A percentile compares a stretch with the other conserved stretches of the same genome.
phyloP scores from a whole-genome alignment of 2,329 filamentous ascomycete species.

The Diatrype stigma region DNA sequence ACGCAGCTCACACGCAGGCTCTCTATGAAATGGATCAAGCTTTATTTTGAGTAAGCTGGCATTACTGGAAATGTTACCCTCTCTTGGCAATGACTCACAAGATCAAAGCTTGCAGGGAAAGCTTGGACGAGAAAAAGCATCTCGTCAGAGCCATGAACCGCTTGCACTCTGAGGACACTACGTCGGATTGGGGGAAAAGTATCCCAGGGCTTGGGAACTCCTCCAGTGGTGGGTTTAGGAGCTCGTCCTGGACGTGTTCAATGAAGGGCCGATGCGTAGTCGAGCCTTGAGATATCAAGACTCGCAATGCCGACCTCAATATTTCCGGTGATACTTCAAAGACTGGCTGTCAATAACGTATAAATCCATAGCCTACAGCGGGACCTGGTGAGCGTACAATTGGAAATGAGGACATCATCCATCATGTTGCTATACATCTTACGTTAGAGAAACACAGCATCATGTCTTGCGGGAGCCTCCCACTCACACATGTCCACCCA shows the following conservation, averaged over 20 bases:
- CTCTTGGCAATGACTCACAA: constrained; percentile 19
- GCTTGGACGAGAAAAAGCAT: constrained; percentile 34
- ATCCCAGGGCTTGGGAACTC: constrained; percentile 11
- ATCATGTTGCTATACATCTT: constrained; percentile 31
- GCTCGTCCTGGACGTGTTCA: constrained; percentile 26
- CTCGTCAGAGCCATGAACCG: constrained; percentile 28
- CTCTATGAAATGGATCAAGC: constrained; percentile 21
- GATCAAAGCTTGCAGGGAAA: constrained; percentile 24
- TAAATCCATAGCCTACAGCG: not conserved
- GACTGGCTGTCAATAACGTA: constrained; percentile 5
- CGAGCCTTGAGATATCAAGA: constrained; percentile 28
- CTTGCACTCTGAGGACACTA: constrained; percentile 18
- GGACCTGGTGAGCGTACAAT: constrained; percentile 19
- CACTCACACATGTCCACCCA: constrained; percentile 25
- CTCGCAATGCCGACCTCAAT: constrained; percentile 30
- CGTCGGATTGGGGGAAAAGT: constrained; percentile 22
- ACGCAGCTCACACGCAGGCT: constrained; percentile 14
- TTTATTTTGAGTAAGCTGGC: constrained; percentile 5
- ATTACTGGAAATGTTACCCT: no score
- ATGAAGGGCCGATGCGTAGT: constrained; percentile 28
- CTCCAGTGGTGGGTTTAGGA: constrained; percentile 19
- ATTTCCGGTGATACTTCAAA: constrained; percentile 25
- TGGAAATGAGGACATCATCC: constrained; percentile 37
- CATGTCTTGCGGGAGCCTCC: not conserved
- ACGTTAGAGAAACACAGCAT: not conserved